These are phyloP conservation scores for Ascochyta rabiei DNA, from an alignment of 2,329 filamentous ascomycete genomes.

Conservation along the genomic window DNA sequence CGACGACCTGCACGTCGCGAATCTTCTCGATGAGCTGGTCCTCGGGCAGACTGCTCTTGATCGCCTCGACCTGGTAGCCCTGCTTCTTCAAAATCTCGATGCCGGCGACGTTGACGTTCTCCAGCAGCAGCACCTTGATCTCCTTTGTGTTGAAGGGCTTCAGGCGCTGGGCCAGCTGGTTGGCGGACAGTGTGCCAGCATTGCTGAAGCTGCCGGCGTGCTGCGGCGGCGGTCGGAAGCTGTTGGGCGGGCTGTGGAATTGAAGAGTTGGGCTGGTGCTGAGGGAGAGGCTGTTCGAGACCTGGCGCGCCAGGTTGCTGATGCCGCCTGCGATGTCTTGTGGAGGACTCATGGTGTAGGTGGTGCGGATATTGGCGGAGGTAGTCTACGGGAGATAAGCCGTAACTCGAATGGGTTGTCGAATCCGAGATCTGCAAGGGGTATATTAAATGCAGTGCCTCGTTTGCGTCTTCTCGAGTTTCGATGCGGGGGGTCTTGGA, in stretches of 20 bases:
- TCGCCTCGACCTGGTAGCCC: slow-evolving; percentile 92
- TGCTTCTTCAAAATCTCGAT: slow-evolving; percentile 80
- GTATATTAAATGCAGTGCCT: slow-evolving; percentile 5
- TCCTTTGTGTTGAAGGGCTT: slow-evolving; percentile 96
- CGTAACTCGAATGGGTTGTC: slow-evolving; percentile 26
- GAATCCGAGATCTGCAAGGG: slow-evolving; percentile 17
- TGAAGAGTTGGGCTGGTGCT: slow-evolving; percentile 76
- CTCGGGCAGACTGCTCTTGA: slow-evolving; percentile 89
- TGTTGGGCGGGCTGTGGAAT: slow-evolving; percentile 75
- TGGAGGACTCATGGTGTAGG: slow-evolving; percentile 43
- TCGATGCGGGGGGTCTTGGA: slow-evolving; percentile 1
- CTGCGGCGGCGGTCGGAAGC: slow-evolving; percentile 51
- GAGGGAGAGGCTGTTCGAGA: slow-evolving; percentile 68
- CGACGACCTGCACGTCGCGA: slow-evolving; percentile 95
- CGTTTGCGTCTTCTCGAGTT: neutral
- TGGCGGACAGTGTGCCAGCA: slow-evolving; percentile 33
- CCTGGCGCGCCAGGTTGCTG: slow-evolving; percentile 50
- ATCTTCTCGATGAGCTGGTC: slow-evolving; percentile 98
- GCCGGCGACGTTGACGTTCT: slow-evolving; percentile 94
- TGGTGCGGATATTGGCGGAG: slow-evolving; percentile 28
- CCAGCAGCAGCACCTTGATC: slow-evolving; percentile 92
- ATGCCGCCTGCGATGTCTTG: slow-evolving; percentile 45
- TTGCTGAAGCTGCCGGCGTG: slow-evolving; percentile 39
- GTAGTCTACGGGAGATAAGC: slow-evolving; percentile 7
- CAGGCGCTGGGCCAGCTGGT: slow-evolving; percentile 69